phyloP scores from a whole-genome alignment of 1,139 yeast genomes.

The Kodamaea anthophila region DNA sequence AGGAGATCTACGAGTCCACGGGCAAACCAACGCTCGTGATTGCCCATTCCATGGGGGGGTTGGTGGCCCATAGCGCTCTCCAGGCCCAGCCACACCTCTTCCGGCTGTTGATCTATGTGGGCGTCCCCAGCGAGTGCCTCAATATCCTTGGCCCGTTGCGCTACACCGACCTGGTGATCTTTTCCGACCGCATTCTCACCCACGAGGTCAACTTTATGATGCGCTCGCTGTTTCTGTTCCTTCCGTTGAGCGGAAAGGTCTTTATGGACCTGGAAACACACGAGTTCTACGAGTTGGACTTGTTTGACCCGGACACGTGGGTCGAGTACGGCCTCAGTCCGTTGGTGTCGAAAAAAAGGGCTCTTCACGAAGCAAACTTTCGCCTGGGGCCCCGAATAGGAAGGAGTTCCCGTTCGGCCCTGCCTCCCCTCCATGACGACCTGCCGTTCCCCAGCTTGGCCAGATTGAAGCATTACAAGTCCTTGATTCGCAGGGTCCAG shows the following conservation, averaged over 20 bases:
- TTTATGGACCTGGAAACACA: conserved; percentile 57
- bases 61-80: conserved; percentile 74
- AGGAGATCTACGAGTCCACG: conserved; percentile 31
- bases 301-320: conserved; percentile 78
- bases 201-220: conserved; percentile 81
- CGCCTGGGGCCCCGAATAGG: conserved; percentile 1
- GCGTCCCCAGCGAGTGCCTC: conserved; percentile 79
- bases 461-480: conserved; percentile 17
- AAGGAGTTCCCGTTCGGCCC: conserved; percentile 3
- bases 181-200: conserved; percentile 69
- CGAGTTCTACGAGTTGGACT: conserved; percentile 62
- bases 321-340: conserved; percentile 71
- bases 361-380: conserved; percentile 3
- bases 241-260: conserved; percentile 70
- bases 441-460: conserved; percentile 18
- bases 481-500: conserved; percentile 13
- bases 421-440: conserved; percentile 3
- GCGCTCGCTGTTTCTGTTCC: conserved; percentile 75
- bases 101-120: conserved; percentile 72
- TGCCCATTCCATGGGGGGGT: conserved; percentile 93
- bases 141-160: conserved; percentile 82
- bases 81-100: conserved; percentile 61
- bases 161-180: conserved; percentile 71
- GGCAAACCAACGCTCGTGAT: conserved; percentile 60
- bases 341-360: conserved; percentile 43